phyloP scores from a whole-genome alignment of 2,329 filamentous ascomycete genomes.

The Leptographium radiaticola region DNA sequence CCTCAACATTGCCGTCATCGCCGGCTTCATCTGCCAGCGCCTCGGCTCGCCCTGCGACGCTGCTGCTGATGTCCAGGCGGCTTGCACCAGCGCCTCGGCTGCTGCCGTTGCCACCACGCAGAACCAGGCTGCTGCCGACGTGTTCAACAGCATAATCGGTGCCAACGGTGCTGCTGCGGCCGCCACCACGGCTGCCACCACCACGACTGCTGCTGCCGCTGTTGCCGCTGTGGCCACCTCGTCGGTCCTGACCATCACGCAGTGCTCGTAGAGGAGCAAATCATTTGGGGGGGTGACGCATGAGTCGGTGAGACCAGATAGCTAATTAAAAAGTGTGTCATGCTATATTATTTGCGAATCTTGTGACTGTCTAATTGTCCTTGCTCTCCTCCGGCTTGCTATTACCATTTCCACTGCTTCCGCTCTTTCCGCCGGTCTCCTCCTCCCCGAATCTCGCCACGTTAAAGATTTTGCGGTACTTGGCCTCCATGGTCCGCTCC shows the following conservation, averaged over 20 bases:
- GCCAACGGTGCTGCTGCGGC: conserved; percentile 9
- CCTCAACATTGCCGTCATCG: conserved; percentile 31
- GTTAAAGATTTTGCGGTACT: too few species aligned
- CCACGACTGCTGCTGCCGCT: conserved; percentile 1
- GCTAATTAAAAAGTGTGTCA: not conserved
- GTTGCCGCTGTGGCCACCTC: conserved; percentile 4
- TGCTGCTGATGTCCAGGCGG: conserved; percentile 14
- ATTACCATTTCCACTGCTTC: too few species aligned
- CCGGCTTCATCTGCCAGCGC: conserved; percentile 33
- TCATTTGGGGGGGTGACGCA: too few species aligned
- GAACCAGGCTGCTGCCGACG: conserved; percentile 21
- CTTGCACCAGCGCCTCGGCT: conserved; percentile 15
- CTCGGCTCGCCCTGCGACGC: conserved; percentile 22
- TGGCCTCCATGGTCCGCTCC: not conserved
- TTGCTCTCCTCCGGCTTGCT: too few species aligned
- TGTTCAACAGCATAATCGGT: conserved; percentile 18
- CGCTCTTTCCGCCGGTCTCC: too few species aligned
- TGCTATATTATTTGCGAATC: not conserved
- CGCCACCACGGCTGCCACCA: conserved; percentile 1
- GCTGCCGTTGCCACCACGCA: conserved; percentile 16
- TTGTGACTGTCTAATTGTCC: too few species aligned
- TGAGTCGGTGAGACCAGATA: too few species aligned
- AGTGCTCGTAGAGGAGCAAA: conserved; percentile 7
- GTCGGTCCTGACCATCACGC: conserved; percentile 14
- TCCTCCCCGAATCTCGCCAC: too few species aligned